A percentile compares a stretch with the other conserved stretches of the same genome.
phyloP scores from a whole-genome alignment of 352 stramenopile genomes.

The Pythium biforme region DNA sequence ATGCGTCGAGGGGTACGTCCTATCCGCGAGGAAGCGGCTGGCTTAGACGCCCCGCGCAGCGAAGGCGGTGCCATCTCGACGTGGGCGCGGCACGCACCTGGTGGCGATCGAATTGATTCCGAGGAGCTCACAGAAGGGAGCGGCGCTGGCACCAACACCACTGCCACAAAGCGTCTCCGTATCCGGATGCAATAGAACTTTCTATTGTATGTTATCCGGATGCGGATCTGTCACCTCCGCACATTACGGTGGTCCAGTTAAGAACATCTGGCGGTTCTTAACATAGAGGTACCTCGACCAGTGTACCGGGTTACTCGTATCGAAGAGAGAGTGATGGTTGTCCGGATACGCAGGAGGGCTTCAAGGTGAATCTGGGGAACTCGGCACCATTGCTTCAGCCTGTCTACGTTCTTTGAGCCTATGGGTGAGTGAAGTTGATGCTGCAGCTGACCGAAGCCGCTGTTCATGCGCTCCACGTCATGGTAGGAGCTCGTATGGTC shows the following conservation, averaged over 20 bases:
- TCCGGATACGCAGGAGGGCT: too few relatives aligned
- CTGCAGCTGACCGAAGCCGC: too few relatives aligned
- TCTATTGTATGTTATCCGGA: conserved; percentile 26
- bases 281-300: neutral
- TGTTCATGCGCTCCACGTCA: too few relatives aligned
- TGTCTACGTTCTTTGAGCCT: too few relatives aligned
- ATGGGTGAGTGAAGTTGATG: too few relatives aligned
- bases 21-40: neutral
- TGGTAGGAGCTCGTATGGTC: too few relatives aligned
- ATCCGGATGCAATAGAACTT: conserved; percentile 25
- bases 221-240: conserved; percentile 13
- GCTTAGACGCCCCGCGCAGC: neutral
- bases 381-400: too few relatives aligned
- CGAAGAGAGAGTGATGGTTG: neutral
- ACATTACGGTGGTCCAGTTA: conserved; percentile 32
- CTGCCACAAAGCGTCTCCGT: conserved; percentile 31
- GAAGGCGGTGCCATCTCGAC: neutral
- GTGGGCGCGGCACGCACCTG: conserved; percentile 23
- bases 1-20: neutral
- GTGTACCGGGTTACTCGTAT: too few relatives aligned
- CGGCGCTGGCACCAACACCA: conserved; percentile 24
- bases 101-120: conserved; percentile 34
- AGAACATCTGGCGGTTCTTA: conserved; percentile 15
- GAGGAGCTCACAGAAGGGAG: conserved; percentile 29
- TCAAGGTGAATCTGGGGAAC: too few relatives aligned